Base-by-base conservation (phyloP, 2,329 filamentous ascomycete genomes). In the Purpureocillium lavendulum region DNA sequence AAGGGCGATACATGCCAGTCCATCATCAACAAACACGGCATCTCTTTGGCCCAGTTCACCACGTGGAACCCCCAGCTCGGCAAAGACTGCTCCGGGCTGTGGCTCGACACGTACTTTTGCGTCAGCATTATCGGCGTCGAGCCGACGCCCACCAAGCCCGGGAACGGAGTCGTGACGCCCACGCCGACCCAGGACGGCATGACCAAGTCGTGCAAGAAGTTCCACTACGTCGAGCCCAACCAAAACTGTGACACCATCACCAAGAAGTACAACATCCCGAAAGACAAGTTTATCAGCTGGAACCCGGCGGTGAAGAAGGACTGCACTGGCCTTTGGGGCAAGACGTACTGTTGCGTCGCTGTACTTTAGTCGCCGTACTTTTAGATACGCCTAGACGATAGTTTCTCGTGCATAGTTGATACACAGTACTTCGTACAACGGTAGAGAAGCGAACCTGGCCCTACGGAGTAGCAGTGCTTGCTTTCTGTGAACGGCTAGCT, bases 41-140 rank as follows among this genome's bases (percentile, higher is more conserved):
- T 56, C 35, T 46, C 40, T 4, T 36, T 54, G 7, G 40, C 46
- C 5, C 37, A 56, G 7, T 45, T 57, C 3, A 33, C 48, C 14
- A 32, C 43, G 35, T 59, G 58, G 58, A 58, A 64, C 43, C 55
- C 57, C 6, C 45, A 46, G 16, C 46, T 55, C 11, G 50, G 51
- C n/a, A 8, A 4, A 6, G 14, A 16, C 24, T 61, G 58, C 40
- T 31, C 15, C 11, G 44, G 46, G 7, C 49, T 61, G 13, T 41
- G 43, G 38, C 33, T 39, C 11, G 35, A 35, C 21, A 16, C 34
- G 4, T 45, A 45, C 21, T 42, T 40, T 7, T 51, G 49, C 31
- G 35, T 43, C 30, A 21, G 31, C 24, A 37, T 36, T 11, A 28
- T 29, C 28, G 15, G 14, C 7, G 12, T 18, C 1, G 4, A 35